A percentile compares a stretch with the other conserved stretches of the same genome.
phyloP scores from a whole-genome alignment of 768 basidiomycete genomes.

The Suillus luteus region DNA sequence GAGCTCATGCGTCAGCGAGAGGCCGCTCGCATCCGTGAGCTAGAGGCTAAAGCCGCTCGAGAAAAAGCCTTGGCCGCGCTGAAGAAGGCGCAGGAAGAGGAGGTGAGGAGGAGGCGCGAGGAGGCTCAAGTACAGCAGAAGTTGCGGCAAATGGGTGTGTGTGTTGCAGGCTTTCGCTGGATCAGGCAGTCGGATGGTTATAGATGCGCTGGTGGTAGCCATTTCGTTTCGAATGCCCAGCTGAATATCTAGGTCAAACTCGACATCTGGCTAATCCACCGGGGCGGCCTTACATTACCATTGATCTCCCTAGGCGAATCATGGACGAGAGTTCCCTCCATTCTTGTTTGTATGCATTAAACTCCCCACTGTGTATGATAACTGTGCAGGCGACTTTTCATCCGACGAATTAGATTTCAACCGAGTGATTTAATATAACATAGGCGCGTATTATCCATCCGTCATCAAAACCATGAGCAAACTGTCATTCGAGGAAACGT shows the following conservation, averaged over 20 bases:
- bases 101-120: slow-evolving; percentile 31
- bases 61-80: slow-evolving; percentile 30
- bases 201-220: slow-evolving; percentile 42
- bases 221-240: slow-evolving; percentile 35
- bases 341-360: too few relatives aligned
- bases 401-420: too few relatives aligned
- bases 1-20: slow-evolving; percentile 52
- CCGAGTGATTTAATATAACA: too few relatives aligned
- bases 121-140: slow-evolving; percentile 40
- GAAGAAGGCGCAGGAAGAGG: slow-evolving; percentile 39
- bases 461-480: too few relatives aligned
- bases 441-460: too few relatives aligned
- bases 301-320: too few relatives aligned
- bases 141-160: slow-evolving; percentile 50
- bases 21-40: slow-evolving; percentile 30
- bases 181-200: slow-evolving; percentile 41
- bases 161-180: slow-evolving; percentile 44
- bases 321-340: too few relatives aligned
- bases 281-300: not conserved
- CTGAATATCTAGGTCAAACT: slow-evolving; percentile 22
- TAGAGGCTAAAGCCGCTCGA: slow-evolving; percentile 25
- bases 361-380: too few relatives aligned
- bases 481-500: too few relatives aligned
- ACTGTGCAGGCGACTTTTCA: too few relatives aligned
- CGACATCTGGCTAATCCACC: not conserved